Percentiles rank a stretch among this genome's conserved stretches.
Conservation (phyloP, 2,329 filamentous ascomycete genomes). For the Raffaelea ambrosiae region DNA sequence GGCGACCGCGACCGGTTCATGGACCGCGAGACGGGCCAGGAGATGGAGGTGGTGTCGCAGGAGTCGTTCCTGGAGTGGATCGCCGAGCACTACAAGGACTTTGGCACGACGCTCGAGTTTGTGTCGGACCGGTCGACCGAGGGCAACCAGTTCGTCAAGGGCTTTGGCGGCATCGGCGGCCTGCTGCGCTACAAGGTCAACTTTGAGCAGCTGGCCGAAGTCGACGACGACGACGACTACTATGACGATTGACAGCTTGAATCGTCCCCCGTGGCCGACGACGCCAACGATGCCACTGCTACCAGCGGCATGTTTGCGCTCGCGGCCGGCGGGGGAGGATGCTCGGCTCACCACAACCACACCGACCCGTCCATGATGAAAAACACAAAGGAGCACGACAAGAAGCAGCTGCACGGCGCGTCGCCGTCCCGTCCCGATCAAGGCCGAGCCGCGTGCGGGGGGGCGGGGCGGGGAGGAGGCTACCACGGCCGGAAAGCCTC, state of each 20-base stretch:
- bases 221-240: slow-evolving; percentile 89
- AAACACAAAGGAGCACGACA: slow-evolving; percentile 36
- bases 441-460: too few relatives aligned
- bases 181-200: slow-evolving; percentile 99
- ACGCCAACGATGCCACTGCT: slow-evolving; percentile 60
- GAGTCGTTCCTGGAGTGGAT: slow-evolving; percentile 99
- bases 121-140: slow-evolving; percentile 96
- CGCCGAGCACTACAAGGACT: slow-evolving; percentile 96
- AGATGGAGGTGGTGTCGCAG: slow-evolving; percentile 89
- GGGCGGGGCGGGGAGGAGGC: not conserved
- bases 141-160: slow-evolving; percentile 99
- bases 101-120: slow-evolving; percentile 91
- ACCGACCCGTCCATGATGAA: slow-evolving; percentile 31
- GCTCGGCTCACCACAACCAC: too few relatives aligned
- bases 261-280: slow-evolving; percentile 69
- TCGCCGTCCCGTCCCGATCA: not conserved
- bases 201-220: slow-evolving; percentile 95
- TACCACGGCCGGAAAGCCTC: not conserved
- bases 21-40: slow-evolving; percentile 91
- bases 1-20: slow-evolving; percentile 74
- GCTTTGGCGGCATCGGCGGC: slow-evolving; percentile 96
- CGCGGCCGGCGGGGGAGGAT: too few relatives aligned
- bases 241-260: slow-evolving; percentile 86
- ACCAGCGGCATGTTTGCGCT: too few relatives aligned
- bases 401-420: slow-evolving; percentile 9